phyloP scores from a whole-genome alignment of 257 asterid species.

The Lycium barbarum region DNA sequence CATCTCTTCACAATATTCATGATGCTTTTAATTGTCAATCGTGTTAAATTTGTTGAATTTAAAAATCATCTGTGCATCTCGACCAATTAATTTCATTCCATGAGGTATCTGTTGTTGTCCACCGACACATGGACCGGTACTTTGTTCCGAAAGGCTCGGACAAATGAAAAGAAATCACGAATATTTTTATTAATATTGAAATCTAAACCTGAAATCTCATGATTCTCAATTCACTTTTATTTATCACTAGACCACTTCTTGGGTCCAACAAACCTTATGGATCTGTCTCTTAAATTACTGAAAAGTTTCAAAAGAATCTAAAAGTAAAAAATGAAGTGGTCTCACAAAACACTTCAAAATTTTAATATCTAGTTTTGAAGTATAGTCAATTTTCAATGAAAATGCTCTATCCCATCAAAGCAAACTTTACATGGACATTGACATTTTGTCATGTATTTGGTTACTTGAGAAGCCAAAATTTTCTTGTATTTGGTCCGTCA shows the following conservation, averaged over 20 bases:
- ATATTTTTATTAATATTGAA: too few relatives aligned
- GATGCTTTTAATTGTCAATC: too few relatives aligned
- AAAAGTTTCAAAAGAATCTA: background rate
- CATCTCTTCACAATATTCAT: too few relatives aligned
- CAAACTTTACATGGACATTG: conserved; percentile 19
- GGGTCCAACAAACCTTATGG: background rate
- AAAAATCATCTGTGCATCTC: too few relatives aligned
- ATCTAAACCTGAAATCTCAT: too few relatives aligned
- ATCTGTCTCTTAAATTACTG: background rate
- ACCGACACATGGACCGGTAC: too few relatives aligned
- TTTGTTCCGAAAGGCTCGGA: too few relatives aligned
- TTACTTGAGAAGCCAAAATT: conserved; percentile 13
- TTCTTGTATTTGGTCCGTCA: background rate
- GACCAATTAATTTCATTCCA: too few relatives aligned
- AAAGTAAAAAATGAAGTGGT: background rate
- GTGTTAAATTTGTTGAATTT: too few relatives aligned
- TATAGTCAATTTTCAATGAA: background rate
- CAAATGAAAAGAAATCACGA: too few relatives aligned
- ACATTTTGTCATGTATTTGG: conserved; percentile 16
- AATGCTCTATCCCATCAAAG: conserved; percentile 9
- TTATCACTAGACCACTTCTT: background rate
- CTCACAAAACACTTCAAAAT: background rate
- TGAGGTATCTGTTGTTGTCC: too few relatives aligned
- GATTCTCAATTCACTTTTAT: too few relatives aligned
- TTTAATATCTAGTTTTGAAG: background rate